Conservation (phyloP, 208 protist species). For the Histomonas meleagridis region DNA sequence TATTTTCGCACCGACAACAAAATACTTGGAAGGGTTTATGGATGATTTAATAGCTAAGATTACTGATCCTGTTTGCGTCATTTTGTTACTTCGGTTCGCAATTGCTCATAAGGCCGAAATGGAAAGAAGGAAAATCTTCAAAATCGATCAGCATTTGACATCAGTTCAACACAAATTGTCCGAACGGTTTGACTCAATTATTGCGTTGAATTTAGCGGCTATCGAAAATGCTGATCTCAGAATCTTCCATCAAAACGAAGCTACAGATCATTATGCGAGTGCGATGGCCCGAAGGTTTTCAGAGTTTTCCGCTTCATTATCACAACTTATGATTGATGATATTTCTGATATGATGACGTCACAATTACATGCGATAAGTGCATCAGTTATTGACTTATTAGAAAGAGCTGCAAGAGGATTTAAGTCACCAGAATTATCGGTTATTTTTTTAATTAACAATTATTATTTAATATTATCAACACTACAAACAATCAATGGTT, state of each 20-base stretch:
- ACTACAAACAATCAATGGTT: neutral
- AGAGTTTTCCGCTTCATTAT: neutral
- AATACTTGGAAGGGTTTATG: neutral
- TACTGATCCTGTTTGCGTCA: neutral
- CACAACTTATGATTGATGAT: neutral
- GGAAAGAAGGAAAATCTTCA: neutral
- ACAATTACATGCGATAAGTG: neutral
- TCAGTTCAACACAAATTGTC: neutral
- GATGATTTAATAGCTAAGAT: neutral
- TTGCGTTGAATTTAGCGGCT: neutral
- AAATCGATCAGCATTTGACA: neutral
- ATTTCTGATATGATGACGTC: neutral
- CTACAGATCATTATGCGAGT: neutral
- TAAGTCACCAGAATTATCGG: neutral
- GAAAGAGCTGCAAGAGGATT: neutral
- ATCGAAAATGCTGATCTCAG: neutral
- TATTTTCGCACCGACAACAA: neutral
- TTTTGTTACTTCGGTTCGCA: neutral
- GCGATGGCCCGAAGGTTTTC: neutral
- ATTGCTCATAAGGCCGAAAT: neutral
- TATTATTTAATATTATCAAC: neutral
- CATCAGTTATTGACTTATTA: slow-evolving; percentile 9
- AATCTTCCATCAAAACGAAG: neutral
- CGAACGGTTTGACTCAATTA: neutral
- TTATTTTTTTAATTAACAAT: slow-evolving; percentile 6